Evolutionary conservation across 768 basidiomycete genomes (phyloP), one percentile per base, ranked within the genome.

Genomic region (Solioccasus polychromus): DNA sequence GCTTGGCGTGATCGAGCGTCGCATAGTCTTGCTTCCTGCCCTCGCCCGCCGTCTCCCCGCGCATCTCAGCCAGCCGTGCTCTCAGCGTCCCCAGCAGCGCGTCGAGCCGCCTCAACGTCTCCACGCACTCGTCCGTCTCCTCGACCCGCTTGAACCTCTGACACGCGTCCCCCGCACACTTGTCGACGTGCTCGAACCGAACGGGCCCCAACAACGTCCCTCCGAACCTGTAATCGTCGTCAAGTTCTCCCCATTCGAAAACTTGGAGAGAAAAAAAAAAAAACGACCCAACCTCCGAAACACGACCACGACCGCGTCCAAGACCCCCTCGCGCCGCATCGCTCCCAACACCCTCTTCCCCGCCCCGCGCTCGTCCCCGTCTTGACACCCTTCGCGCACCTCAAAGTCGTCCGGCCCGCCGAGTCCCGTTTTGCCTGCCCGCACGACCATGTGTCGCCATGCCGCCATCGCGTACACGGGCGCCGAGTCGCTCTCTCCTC

Each of bases 271-370:
- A 30, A 19, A 30, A 18, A 35, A 22, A 34, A 36, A 31, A 18
- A 24, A 39, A 18, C 46, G 65, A 59, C n/a, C 70, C 52, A 61
- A 89, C 87, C 89, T 88, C 46, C 90, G 78, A 64, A 79, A 83
- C 30, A 91, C 85, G 49, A 91, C 73, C 10, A 92, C 83, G 4
- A 85, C 85, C 8, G 83, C 87, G 60, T 92, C 90, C 22, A 91
- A 73, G 15, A 82, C 73, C 2, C 79, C 83, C 50, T 80, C 74
- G n/a, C 71, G 68, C 55, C 80, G 74, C 84, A 93, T 85, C 11
- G 80, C 76, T 52, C 75, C 79, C 52, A 87, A 60, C 23, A 88
- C 71, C 48, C 73, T 76, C 14, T 68, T 71, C 22, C 85, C 83
- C 23, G 78, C 88, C 74, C 80, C 85, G 52, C 76, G 76, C 66